Evolutionary conservation across 176 grass and related monocot species (phyloP), one percentile per base, ranked within the genome.

Genomic region (Aegilops sharonensis): DNA sequence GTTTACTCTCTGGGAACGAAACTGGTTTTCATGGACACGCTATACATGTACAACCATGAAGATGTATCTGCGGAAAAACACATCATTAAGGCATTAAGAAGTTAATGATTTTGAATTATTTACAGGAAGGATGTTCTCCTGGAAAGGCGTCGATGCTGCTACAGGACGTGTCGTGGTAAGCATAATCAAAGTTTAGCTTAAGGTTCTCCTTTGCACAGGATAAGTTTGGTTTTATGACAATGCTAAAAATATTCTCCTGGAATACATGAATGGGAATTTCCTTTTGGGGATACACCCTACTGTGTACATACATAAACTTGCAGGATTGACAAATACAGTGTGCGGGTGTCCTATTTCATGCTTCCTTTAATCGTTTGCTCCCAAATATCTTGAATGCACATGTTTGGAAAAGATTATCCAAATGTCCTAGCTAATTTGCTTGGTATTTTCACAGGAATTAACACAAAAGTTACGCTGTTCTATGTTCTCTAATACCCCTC

Each of bases 121-220:
- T 21, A 30, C 83, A 98, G 96, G 91, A 64, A 85, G 78, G 57
- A 71, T 95, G 70, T 87, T 98, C 63, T 95, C 93, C 13, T 94
- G 91, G 93, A 92, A 75, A 88, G 73, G 84, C 84, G 68, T 92
- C 60, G 84, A 92, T 92, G 86, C 91, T 86, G 45, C 89, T 45
- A 95, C 83, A 64, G 93, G 88, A 35, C 62, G 62, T 80, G 67
- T 95, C 64, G 81, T 89, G 84, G 96, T 98, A 89, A 66, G 63
- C 18, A 32, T 20, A 29, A 71, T 36, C 17, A 21, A 85, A 77
- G 4, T 34, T 12, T 40, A 39, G 5, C n/a, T 50, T n/a, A 21
- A 75, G 34, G 34, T 5, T 2, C 4, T 68, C 25, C 15, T 73
- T 73, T 83, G 32, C 40, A 73, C 12, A 72, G 21, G n/a, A 31